Evolutionary conservation across 352 stramenopile genomes (phyloP).

Genomic region (Phytophthora tubulina): DNA sequence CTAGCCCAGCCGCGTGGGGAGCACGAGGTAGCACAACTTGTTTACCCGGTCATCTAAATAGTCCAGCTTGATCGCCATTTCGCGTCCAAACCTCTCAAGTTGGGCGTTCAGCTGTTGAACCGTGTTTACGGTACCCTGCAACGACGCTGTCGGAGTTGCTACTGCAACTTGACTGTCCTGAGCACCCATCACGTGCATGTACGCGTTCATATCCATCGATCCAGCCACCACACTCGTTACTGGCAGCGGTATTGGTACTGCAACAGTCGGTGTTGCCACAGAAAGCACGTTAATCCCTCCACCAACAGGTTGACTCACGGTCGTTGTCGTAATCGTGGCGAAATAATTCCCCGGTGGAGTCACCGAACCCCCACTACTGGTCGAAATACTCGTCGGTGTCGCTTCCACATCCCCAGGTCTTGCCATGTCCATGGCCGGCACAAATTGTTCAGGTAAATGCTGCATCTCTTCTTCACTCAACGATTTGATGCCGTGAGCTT

Average conservation of each 20-base stretch:
- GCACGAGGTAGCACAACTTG: constrained; percentile 61
- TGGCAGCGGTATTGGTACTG: not conserved
- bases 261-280: not conserved
- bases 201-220: constrained; percentile 25
- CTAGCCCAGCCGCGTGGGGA: constrained; percentile 46
- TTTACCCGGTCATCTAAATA: constrained; percentile 70
- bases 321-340: not conserved
- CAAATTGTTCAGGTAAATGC: constrained; percentile 63
- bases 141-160: constrained; percentile 8
- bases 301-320: constrained; percentile 1
- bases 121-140: constrained; percentile 42
- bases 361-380: not conserved
- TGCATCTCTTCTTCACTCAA: constrained; percentile 62
- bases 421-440: constrained; percentile 68
- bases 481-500: constrained; percentile 65
- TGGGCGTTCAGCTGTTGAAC: constrained; percentile 59
- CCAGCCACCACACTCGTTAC: not conserved
- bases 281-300: not conserved
- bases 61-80: constrained; percentile 67
- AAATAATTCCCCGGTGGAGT: constrained; percentile 21
- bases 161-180: constrained; percentile 9
- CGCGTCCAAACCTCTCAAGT: constrained; percentile 59
- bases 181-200: constrained; percentile 15
- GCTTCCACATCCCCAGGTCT: constrained; percentile 11
- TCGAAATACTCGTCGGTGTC: not conserved